These are phyloP conservation scores for Euphorbia lathyris DNA, from an alignment of 345 rosid genomes.

Conservation along the genomic window DNA sequence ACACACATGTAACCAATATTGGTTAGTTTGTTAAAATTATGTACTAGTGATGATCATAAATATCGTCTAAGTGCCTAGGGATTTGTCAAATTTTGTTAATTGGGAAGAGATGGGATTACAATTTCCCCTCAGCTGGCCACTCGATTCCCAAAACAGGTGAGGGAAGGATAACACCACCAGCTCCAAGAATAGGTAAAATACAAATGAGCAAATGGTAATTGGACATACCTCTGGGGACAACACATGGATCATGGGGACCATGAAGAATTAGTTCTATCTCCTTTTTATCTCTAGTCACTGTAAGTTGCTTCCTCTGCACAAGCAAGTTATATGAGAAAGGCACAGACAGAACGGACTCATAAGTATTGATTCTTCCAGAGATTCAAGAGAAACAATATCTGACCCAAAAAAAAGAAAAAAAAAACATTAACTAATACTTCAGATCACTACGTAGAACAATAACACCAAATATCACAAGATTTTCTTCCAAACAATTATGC, in stretches of 20 bases:
- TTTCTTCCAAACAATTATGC: too few relatives aligned
- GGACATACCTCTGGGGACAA: constrained; percentile 84
- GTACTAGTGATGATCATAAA: background rate
- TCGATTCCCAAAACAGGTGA: background rate
- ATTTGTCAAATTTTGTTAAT: background rate
- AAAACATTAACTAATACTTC: background rate
- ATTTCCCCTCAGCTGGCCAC: background rate
- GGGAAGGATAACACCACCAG: background rate
- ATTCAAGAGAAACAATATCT: too few relatives aligned
- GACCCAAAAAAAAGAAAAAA: too few relatives aligned
- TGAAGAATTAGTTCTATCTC: constrained; percentile 81
- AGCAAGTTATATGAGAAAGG: background rate
- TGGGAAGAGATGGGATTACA: background rate
- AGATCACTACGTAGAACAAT: background rate
- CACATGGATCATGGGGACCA: constrained; percentile 98
- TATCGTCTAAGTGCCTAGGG: background rate
- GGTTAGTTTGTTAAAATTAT: background rate
- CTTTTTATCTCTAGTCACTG: constrained; percentile 74
- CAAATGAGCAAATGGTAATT: background rate
- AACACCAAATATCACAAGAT: too few relatives aligned
- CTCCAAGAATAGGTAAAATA: background rate
- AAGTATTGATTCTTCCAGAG: too few relatives aligned
- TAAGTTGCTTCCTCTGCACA: constrained; percentile 72
- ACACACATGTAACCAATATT: background rate
- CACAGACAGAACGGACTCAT: too few relatives aligned